Conservation (phyloP, 257 asterid species). For the Solanum habrochaites region DNA sequence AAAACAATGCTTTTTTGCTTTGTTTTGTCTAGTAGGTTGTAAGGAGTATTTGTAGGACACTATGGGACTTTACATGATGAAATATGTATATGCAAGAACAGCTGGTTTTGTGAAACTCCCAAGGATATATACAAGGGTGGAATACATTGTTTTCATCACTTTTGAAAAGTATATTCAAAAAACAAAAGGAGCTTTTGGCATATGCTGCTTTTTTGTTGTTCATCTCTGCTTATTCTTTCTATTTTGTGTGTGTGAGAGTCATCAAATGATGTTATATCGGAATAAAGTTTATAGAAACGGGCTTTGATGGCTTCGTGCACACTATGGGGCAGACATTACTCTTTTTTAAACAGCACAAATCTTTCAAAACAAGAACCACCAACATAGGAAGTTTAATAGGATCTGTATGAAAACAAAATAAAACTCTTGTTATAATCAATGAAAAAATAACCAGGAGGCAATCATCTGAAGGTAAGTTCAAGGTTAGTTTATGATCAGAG, state of each 20-base stretch:
- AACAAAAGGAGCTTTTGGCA: not conserved
- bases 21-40: not conserved
- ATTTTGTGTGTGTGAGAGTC: not conserved
- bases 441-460: not conserved
- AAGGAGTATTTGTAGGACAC: not conserved
- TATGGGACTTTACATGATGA: not conserved
- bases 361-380: not conserved
- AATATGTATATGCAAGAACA: slow-evolving; percentile 16
- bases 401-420: not conserved
- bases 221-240: not conserved
- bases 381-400: not conserved
- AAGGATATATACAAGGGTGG: slow-evolving; percentile 19
- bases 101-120: slow-evolving; percentile 62
- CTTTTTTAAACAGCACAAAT: too few species aligned
- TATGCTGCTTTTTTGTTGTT: not conserved
- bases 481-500: not conserved
- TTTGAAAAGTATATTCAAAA: not conserved
- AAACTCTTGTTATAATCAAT: not conserved
- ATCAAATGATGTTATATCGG: not conserved
- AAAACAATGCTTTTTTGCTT: not conserved
- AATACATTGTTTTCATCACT: slow-evolving; percentile 15
- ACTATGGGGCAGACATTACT: too few species aligned
- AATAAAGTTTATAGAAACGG: not conserved
- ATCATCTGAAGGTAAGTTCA: not conserved
- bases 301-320: not conserved